Evolutionary conservation across 768 basidiomycete genomes (phyloP).

Genomic region (Xerocomellus intermedius): DNA sequence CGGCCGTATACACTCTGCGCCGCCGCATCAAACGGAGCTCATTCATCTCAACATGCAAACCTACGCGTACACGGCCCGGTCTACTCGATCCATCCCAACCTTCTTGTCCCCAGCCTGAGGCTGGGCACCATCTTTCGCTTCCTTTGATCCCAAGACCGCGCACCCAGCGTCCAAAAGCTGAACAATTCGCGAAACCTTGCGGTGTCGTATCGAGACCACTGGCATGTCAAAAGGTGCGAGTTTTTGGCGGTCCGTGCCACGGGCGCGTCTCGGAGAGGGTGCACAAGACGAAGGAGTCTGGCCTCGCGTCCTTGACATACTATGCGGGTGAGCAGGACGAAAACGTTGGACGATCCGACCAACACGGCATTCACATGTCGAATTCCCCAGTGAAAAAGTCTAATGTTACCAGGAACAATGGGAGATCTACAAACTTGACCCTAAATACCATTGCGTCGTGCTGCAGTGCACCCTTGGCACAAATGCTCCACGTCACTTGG

Average conservation of each 20-base stretch:
- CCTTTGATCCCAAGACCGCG: conserved; percentile 70
- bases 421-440: conserved; percentile 84
- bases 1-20: not conserved
- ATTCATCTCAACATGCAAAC: conserved; percentile 8
- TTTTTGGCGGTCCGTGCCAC: conserved; percentile 76
- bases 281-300: conserved; percentile 66
- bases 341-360: not conserved
- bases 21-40: not conserved
- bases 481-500: conserved; percentile 27
- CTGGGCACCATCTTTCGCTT: conserved; percentile 66
- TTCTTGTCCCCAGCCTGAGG: conserved; percentile 51
- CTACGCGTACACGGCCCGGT: conserved; percentile 46
- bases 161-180: conserved; percentile 40
- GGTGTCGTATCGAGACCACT: conserved; percentile 72
- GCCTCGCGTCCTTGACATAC: conserved; percentile 65
- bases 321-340: conserved; percentile 57
- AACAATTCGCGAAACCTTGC: conserved; percentile 46
- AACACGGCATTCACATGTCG: conserved; percentile 8
- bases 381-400: conserved; percentile 41
- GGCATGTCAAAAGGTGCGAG: conserved; percentile 50
- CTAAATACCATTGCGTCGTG: conserved; percentile 68
- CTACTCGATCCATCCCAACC: conserved; percentile 62
- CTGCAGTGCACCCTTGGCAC: conserved; percentile 40
- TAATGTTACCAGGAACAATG: conserved; percentile 73
- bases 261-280: conserved; percentile 55